Evolutionary conservation across 1,284 basidiomycete genomes (phyloP).

Genomic region (Apiotrichum mycotoxinovorans): DNA sequence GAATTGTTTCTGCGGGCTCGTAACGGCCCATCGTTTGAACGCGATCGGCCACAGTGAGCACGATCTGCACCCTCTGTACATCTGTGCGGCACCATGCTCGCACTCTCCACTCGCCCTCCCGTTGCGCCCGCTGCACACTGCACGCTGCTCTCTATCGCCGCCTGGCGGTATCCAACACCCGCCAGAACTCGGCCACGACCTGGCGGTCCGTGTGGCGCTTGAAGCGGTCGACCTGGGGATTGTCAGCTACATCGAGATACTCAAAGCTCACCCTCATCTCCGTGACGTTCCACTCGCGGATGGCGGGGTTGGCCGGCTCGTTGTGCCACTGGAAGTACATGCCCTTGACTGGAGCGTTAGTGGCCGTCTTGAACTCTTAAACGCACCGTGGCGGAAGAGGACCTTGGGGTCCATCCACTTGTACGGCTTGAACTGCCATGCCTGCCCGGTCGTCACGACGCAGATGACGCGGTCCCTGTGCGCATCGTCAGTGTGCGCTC

Average conservation of each 20-base stretch:
- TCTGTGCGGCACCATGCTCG: no score
- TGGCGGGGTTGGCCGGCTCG: constrained; percentile 78
- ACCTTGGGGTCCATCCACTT: constrained; percentile 90
- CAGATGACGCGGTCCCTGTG: constrained; percentile 81
- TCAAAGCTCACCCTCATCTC: constrained; percentile 69
- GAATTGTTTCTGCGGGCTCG: no score
- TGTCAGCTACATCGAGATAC: constrained; percentile 6
- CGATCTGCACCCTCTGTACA: no score
- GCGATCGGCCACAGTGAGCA: no score
- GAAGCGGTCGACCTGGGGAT: constrained; percentile 74
- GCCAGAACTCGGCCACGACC: constrained; percentile 92
- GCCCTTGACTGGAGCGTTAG: constrained; percentile 67
- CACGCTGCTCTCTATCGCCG: neutral
- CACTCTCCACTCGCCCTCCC: no score
- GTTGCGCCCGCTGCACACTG: neutral
- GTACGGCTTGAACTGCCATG: constrained; percentile 96
- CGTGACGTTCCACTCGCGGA: constrained; percentile 95
- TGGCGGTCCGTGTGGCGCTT: constrained; percentile 93
- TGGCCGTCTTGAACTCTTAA: constrained; percentile 1
- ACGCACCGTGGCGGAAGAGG: constrained; percentile 85
- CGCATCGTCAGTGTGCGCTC: neutral
- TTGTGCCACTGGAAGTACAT: constrained; percentile 90
- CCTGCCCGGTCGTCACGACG: constrained; percentile 94
- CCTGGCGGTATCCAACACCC: constrained; percentile 61
- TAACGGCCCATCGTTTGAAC: no score